A percentile compares a stretch with the other conserved stretches of the same genome.
These are phyloP conservation scores for Epichloe amarillans DNA, from an alignment of 2,329 filamentous ascomycete genomes.

Conservation along the genomic window DNA sequence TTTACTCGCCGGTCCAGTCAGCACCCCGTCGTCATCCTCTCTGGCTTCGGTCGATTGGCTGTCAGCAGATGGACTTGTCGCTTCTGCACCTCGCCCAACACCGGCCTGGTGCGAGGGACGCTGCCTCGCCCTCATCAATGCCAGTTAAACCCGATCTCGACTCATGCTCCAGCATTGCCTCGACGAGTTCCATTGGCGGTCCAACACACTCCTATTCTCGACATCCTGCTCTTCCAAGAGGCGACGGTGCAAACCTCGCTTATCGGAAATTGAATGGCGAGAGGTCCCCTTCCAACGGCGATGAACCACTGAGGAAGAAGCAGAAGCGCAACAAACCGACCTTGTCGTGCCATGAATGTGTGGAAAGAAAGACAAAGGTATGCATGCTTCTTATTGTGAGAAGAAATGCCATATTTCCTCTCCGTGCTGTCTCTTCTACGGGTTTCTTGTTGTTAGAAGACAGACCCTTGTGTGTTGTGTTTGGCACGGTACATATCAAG, in stretches of 20 bases:
- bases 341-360: constrained; percentile 65
- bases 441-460: background rate
- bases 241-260: constrained; percentile 7
- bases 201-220: constrained; percentile 4
- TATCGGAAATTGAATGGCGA: constrained; percentile 6
- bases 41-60: background rate
- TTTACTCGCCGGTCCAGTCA: background rate
- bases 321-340: constrained; percentile 80
- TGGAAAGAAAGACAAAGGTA: constrained; percentile 72
- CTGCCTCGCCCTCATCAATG: constrained; percentile 1
- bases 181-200: background rate
- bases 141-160: constrained; percentile 4
- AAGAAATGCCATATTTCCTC: background rate
- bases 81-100: constrained; percentile 5
- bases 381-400: constrained; percentile 12
- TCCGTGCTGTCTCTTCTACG: too few species aligned
- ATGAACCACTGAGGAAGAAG: constrained; percentile 47
- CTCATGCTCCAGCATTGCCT: constrained; percentile 4
- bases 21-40: background rate
- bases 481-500: too few species aligned
- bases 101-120: constrained; percentile 2
- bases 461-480: too few species aligned
- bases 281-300: constrained; percentile 11
- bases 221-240: constrained; percentile 2
- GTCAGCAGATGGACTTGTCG: constrained; percentile 5